These are phyloP conservation scores for Zopfochytrium polystomum DNA, from an alignment of 371 early-diverging fungal genomes.

Conservation along the genomic window DNA sequence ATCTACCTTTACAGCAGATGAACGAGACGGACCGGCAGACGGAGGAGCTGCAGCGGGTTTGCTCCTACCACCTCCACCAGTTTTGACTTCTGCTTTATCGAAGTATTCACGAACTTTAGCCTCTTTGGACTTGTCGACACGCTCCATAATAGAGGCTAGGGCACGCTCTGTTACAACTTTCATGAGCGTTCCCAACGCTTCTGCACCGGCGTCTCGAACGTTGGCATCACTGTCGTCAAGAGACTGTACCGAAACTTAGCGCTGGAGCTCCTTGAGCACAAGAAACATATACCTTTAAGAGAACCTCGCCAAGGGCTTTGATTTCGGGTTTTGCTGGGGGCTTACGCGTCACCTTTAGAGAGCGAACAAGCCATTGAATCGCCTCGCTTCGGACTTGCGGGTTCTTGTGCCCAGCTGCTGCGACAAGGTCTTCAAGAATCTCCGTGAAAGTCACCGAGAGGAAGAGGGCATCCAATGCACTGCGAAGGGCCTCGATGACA, in stretches of 20 bases:
- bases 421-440: constrained; percentile 67
- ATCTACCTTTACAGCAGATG: too few relatives aligned
- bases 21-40: too few relatives aligned
- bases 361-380: constrained; percentile 67
- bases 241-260: constrained; percentile 69
- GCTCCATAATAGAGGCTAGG: constrained; percentile 68
- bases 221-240: constrained; percentile 82
- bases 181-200: constrained; percentile 87
- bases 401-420: constrained; percentile 78
- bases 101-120: constrained; percentile 82
- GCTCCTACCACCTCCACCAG: constrained; percentile 34
- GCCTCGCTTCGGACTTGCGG: constrained; percentile 83
- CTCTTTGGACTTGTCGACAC: constrained; percentile 80
- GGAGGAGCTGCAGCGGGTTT: constrained; percentile 38
- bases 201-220: constrained; percentile 84
- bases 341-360: constrained; percentile 63
- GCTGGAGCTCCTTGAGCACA: too few relatives aligned
- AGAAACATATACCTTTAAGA: too few relatives aligned
- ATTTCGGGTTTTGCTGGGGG: constrained; percentile 74
- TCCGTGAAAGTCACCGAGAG: constrained; percentile 59
- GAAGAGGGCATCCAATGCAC: constrained; percentile 82
- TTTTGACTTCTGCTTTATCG: constrained; percentile 67
- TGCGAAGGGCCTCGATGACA: constrained; percentile 77
- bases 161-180: constrained; percentile 79
- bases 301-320: constrained; percentile 69